A percentile compares a stretch with the other conserved stretches of the same genome.
Conservation (phyloP, 345 rosid genomes). For the Populus euphratica region DNA sequence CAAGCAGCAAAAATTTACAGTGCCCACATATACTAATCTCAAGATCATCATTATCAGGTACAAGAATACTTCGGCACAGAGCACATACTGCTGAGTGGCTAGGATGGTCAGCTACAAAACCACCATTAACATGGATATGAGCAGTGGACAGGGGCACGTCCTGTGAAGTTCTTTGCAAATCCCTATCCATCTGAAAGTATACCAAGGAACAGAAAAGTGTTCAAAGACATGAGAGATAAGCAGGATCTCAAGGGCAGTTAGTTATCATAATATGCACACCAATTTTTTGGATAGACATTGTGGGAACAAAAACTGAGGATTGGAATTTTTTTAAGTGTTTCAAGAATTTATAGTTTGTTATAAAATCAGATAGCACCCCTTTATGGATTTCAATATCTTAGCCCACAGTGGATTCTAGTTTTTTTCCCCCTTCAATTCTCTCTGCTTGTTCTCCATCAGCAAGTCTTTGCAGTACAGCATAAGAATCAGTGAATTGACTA, state of each 20-base stretch:
- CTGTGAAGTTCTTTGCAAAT: slow-evolving; percentile 20
- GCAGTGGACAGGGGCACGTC: slow-evolving; percentile 5
- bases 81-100: slow-evolving; percentile 44
- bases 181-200: slow-evolving; percentile 38
- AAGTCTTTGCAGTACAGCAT: neutral
- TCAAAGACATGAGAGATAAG: neutral
- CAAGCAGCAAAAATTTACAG: slow-evolving; percentile 74
- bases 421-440: neutral
- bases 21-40: slow-evolving; percentile 61
- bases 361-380: no score
- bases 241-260: neutral
- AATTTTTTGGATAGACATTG: no score
- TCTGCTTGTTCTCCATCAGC: neutral
- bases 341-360: no score
- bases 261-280: neutral
- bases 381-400: no score
- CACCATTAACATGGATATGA: slow-evolving; percentile 21
- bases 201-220: neutral
- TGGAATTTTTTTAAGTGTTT: no score
- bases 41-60: slow-evolving; percentile 47
- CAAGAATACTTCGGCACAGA: slow-evolving; percentile 48
- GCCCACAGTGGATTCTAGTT: neutral
- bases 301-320: no score
- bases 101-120: slow-evolving; percentile 25
- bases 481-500: neutral